Base-by-base conservation (phyloP, 2,329 filamentous ascomycete species). In the Penicillium sp. region DNA sequence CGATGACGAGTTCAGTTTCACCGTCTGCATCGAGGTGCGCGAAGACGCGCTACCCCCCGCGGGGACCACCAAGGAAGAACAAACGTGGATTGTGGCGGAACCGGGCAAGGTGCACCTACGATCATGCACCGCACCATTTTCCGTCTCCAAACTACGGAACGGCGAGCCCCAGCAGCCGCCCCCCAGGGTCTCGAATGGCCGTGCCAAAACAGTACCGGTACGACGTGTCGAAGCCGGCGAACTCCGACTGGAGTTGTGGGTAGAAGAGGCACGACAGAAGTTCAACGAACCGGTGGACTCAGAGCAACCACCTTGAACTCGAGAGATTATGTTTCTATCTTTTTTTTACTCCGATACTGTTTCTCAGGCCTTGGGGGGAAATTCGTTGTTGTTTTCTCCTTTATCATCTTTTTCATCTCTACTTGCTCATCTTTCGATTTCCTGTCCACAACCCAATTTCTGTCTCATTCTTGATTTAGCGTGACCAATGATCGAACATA, bases 231-330 rank as follows among this genome's bases (percentile, higher is more conserved):
- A 86, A 61, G 82, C 84, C 2, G 87, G 86, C 4, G 84, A 87
- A 55, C 83, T 90, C 68, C 75, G 82, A 22, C 80, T 90, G 65
- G 87, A 90, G 68, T 79, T 86, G 54, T 90, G 86, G 86, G 81
- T 89, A 52, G 87, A 90, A 71, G 85, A 89, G 66, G 82, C 81
- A 54, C 79, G 76, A 58, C 77, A 78, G 50, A 86, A 86, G 66
- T 77, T 78, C 57, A 72, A 72, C 57, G 72, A 78, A 63, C 70
- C 71, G 55, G 66, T 71, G 62, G 67, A 72, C 43, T 69, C 72
- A 49, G 71, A 73, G 57, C 66, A 72, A 58, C 67, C 70, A 39
- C 61, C 67, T 60, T 73, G 65, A 72, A 67, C 50, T 55, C 43
- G 47, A 45, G 44, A 47, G 49, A 53, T 48, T 51, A 18, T 18